phyloP scores from a whole-genome alignment of 768 basidiomycete species.

The Lactarius indigo region DNA sequence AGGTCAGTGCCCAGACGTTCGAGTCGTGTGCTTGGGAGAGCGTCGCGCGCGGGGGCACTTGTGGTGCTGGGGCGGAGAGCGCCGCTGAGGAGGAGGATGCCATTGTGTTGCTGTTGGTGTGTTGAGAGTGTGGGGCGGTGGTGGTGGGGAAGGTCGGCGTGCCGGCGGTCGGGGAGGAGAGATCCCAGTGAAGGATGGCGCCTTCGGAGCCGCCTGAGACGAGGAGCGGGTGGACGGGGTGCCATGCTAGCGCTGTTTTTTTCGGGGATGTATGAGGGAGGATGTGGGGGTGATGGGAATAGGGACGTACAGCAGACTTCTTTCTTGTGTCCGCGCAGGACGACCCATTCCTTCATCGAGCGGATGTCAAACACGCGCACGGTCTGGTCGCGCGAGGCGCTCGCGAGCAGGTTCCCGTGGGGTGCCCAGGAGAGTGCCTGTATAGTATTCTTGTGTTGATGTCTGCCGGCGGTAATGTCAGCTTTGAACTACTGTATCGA shows the following conservation, averaged over 20 bases:
- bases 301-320: slow-evolving; percentile 96
- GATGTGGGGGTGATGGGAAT: too few species aligned
- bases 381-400: slow-evolving; percentile 91
- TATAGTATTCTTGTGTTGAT: slow-evolving; percentile 96
- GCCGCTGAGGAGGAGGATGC: background rate
- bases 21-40: slow-evolving; percentile 98
- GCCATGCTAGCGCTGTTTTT: slow-evolving; percentile 83
- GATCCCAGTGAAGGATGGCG: slow-evolving; percentile 90
- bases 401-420: slow-evolving; percentile 90
- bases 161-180: slow-evolving; percentile 55
- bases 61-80: slow-evolving; percentile 27
- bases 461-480: slow-evolving; percentile 43
- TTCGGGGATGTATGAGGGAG: background rate
- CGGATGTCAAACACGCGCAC: slow-evolving; percentile 97
- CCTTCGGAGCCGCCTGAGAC: slow-evolving; percentile 95
- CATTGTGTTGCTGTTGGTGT: background rate
- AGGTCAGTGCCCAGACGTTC: slow-evolving; percentile 93
- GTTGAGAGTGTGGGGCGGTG: background rate
- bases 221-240: slow-evolving; percentile 88
- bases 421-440: slow-evolving; percentile 93
- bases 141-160: slow-evolving; percentile 33
- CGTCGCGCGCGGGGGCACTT: slow-evolving; percentile 61
- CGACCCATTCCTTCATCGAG: slow-evolving; percentile 92
- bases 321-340: slow-evolving; percentile 95
- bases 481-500: too few species aligned